These are phyloP conservation scores for Monilinia laxa DNA, from an alignment of 2,329 filamentous ascomycete genomes.

Conservation along the genomic window DNA sequence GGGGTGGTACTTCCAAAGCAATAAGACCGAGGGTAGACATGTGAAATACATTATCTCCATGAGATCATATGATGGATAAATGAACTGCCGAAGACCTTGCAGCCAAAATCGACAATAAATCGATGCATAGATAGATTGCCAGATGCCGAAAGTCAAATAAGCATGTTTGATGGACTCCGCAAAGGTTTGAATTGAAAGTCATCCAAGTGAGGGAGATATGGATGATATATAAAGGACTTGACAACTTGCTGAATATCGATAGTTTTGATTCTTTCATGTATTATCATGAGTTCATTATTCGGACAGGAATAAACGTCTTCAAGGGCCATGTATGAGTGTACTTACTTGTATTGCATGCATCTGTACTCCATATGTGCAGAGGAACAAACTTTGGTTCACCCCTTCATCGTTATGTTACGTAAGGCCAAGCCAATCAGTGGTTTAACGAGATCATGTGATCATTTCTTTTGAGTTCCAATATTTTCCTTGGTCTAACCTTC, in stretches of 20 bases:
- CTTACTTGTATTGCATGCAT: too few species aligned
- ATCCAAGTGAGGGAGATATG: neutral
- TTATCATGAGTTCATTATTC: neutral
- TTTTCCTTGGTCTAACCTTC: neutral
- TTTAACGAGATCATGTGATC: slow-evolving; percentile 1
- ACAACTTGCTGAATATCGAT: too few species aligned
- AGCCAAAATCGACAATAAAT: neutral
- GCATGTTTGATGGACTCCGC: neutral
- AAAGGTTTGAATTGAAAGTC: neutral
- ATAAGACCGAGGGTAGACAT: neutral
- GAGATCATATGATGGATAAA: neutral
- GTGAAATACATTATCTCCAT: slow-evolving; percentile 1
- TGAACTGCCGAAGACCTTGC: neutral
- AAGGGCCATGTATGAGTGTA: too few species aligned
- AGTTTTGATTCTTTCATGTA: neutral
- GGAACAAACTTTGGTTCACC: too few species aligned
- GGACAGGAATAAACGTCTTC: too few species aligned
- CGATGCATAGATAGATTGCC: neutral
- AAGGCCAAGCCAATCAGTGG: neutral
- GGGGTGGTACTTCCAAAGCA: slow-evolving; percentile 1
- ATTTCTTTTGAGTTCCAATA: neutral
- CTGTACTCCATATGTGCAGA: too few species aligned
- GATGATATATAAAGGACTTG: neutral
- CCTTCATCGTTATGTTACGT: neutral
- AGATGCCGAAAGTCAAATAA: neutral